A percentile compares a stretch with the other conserved stretches of the same genome.
Conservation (phyloP, 805 yeast genomes). For the Nakazawaea ambrosiae region DNA sequence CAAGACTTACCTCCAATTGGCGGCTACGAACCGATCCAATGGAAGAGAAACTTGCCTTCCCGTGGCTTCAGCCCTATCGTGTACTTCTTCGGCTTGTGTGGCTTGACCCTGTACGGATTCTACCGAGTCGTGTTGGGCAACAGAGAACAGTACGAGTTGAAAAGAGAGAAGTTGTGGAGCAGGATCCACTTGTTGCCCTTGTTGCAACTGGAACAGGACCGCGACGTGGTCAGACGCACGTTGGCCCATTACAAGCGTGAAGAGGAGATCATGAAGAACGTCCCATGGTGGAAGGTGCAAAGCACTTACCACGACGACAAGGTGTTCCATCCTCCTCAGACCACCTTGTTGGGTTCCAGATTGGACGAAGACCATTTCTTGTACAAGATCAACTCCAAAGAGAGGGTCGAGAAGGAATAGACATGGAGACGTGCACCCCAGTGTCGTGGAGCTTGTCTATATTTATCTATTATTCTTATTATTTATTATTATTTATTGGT, state of each 20-base stretch:
- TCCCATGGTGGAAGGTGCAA: constrained; percentile 55
- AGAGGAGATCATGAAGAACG: constrained; percentile 56
- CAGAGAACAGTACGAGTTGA: constrained; percentile 67
- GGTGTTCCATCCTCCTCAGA: constrained; percentile 29
- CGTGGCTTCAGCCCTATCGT: constrained; percentile 78
- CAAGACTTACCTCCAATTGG: constrained; percentile 87
- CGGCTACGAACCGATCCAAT: constrained; percentile 81
- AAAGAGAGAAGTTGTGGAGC: constrained; percentile 74
- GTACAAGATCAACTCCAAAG: constrained; percentile 24
- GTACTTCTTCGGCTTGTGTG: constrained; percentile 59
- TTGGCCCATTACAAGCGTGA: constrained; percentile 63
- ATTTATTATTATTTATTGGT: constrained; percentile 5
- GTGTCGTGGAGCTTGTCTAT: background rate
- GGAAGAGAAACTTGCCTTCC: constrained; percentile 82
- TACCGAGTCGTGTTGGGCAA: constrained; percentile 59
- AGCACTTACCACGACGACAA: constrained; percentile 27
- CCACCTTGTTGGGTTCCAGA: constrained; percentile 27
- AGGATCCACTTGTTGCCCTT: constrained; percentile 67
- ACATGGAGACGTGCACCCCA: no score
- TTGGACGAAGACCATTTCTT: constrained; percentile 22
- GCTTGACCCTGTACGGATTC: constrained; percentile 65
- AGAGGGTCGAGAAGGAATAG: constrained; percentile 16
- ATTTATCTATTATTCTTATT: constrained; percentile 10
- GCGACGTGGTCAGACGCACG: constrained; percentile 68
- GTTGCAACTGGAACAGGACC: constrained; percentile 75